These are phyloP conservation scores for Salvia rosmarinus DNA, from an alignment of 257 asterid species.

Conservation along the genomic window DNA sequence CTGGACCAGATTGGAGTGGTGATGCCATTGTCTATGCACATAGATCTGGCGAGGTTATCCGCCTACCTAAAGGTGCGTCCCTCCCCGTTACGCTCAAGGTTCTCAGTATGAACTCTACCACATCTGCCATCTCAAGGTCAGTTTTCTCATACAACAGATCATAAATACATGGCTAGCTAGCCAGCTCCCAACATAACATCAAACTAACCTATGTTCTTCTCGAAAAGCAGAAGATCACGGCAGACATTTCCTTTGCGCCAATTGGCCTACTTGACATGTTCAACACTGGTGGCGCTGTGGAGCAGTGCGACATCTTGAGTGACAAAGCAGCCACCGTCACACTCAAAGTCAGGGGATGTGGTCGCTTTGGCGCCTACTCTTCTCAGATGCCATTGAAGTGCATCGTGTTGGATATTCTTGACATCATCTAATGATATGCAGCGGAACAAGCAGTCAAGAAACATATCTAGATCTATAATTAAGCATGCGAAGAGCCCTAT, in stretches of 20 bases:
- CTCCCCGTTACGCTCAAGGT: constrained; percentile 80
- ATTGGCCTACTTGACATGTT: constrained; percentile 92
- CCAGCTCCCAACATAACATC: background rate
- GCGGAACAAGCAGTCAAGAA: too few species aligned
- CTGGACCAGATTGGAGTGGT: constrained; percentile 81
- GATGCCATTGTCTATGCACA: constrained; percentile 67
- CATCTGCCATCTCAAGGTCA: constrained; percentile 80
- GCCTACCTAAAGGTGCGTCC: constrained; percentile 76
- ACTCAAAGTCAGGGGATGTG: constrained; percentile 78
- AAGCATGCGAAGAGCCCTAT: too few species aligned
- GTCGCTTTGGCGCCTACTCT: constrained; percentile 74
- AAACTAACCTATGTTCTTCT: constrained; percentile 22
- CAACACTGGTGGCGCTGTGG: constrained; percentile 85
- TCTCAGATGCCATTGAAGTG: constrained; percentile 71
- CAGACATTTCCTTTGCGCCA: constrained; percentile 63
- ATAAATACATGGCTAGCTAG: background rate
- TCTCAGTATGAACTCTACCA: constrained; percentile 88
- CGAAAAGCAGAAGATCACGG: constrained; percentile 54
- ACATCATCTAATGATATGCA: too few species aligned
- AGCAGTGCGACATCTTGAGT: constrained; percentile 35
- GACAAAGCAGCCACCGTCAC: constrained; percentile 46
- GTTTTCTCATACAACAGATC: constrained; percentile 17
- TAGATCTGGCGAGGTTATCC: constrained; percentile 61
- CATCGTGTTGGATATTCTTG: too few species aligned
- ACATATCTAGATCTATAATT: too few species aligned